Conservation (phyloP, 164 flowering plant species). For the Piper betle region DNA sequence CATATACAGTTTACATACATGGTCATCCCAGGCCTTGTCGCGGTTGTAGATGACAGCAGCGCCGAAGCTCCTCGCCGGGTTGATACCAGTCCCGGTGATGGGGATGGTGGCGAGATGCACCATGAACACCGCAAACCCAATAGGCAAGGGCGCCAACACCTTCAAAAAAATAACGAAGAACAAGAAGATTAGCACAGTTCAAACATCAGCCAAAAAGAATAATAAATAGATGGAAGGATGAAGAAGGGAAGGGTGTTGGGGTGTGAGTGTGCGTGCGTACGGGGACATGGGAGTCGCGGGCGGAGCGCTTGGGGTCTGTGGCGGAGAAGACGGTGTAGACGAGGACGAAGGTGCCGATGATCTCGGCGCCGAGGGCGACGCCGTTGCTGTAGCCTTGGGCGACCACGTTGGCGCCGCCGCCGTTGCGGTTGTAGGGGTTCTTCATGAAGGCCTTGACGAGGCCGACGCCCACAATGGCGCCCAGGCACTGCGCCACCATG, state of each 20-base stretch:
- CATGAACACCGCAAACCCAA: slow-evolving; percentile 22
- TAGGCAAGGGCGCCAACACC: slow-evolving; percentile 31
- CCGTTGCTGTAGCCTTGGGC: slow-evolving; percentile 20
- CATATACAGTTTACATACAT: slow-evolving; percentile 16
- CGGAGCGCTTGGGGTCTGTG: slow-evolving; percentile 34
- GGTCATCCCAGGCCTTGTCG: slow-evolving; percentile 26
- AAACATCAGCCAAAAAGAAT: too few relatives aligned
- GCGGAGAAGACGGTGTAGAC: slow-evolving; percentile 35
- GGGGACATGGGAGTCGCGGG: slow-evolving; percentile 36
- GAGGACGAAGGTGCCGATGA: slow-evolving; percentile 26
- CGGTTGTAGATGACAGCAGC: slow-evolving; percentile 32
- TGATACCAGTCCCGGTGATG: slow-evolving; percentile 23
- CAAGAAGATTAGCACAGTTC: neutral
- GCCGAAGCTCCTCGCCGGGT: slow-evolving; percentile 36
- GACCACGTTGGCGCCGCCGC: slow-evolving; percentile 29
- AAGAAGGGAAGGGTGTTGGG: neutral
- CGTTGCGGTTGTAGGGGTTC: slow-evolving; percentile 8
- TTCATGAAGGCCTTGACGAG: slow-evolving; percentile 30
- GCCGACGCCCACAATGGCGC: slow-evolving; percentile 36
- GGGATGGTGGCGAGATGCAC: slow-evolving; percentile 24
- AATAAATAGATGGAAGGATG: neutral
- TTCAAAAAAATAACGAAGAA: neutral
- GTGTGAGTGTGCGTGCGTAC: slow-evolving; percentile 10
- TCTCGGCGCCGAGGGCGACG: slow-evolving; percentile 34
- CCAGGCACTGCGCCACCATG: slow-evolving; percentile 32